Evolutionary conservation across 1,139 yeast genomes (phyloP), one percentile per base, ranked within the genome.

Genomic region (Pichia sp.): DNA sequence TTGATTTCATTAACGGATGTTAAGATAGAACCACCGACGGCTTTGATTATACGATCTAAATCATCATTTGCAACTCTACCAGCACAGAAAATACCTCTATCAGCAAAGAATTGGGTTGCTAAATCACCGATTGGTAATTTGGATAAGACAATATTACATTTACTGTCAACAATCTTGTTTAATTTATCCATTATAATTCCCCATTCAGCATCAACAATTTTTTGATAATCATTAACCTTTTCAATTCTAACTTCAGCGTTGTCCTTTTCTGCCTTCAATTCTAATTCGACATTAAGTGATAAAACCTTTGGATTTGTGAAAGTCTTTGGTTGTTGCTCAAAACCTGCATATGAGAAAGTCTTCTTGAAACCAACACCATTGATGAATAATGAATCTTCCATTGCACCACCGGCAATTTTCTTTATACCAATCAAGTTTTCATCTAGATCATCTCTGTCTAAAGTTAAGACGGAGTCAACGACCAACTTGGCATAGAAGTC

Each of bases 221-320:
- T 91, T 71, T 93, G 99, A 69, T 94, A 93, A 60, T 93, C 97
- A 52, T 82, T 79, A 45, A 93, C 98, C 65, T 90, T 86, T 60
- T 89, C 95, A 45, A 93, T 95, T 59, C 99, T 81, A 30, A 93
- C 98, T 72, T 93, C 99, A n/a, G 99, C 99, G 65, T 93, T 93
- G 67, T 93, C 99, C 72, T 89, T 91, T 70, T 93, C 99, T 2
- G 99, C 98, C 72, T 93, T 93, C 63, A 93, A 79, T 71, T 93
- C 99, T 57, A 93, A 76, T 67, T 93, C 99, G 34, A 94, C 93
- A 65, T 94, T 93, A 61, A 93, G 75, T 59, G 84, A 82, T 49
- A 93, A 72, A 56, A 94, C 83, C 67, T 85, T 88, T 42, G 99
- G 96, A 65, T 87, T 73, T 15, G 63, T 61, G 65, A 94, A 89